Conservation (phyloP, 1,284 basidiomycete genomes). For the Marasmius oreades region DNA sequence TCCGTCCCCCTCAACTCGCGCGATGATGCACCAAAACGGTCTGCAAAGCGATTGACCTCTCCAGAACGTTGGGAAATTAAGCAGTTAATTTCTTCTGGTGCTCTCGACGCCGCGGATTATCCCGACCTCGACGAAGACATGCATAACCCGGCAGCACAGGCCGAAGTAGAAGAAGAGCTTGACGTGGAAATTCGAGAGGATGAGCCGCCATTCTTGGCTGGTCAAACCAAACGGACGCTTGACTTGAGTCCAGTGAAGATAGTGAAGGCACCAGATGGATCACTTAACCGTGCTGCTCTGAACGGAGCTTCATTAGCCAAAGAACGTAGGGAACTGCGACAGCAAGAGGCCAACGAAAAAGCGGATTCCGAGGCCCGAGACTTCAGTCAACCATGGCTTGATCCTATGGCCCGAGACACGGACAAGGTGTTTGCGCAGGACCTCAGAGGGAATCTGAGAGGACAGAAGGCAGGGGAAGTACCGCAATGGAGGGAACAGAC, state of each 20-base stretch:
- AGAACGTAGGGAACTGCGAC: constrained; percentile 90
- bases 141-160: constrained; percentile 69
- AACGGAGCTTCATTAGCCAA: constrained; percentile 92
- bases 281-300: constrained; percentile 92
- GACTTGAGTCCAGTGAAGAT: constrained; percentile 98
- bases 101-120: constrained; percentile 90
- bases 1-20: constrained; percentile 58
- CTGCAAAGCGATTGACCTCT: constrained; percentile 89
- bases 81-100: constrained; percentile 95
- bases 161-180: constrained; percentile 91
- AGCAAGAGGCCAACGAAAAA: constrained; percentile 92
- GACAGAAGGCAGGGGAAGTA: constrained; percentile 79
- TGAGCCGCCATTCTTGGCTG: constrained; percentile 94
- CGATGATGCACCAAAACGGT: constrained; percentile 56
- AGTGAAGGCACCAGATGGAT: constrained; percentile 92
- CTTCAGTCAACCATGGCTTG: constrained; percentile 94
- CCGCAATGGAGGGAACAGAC: constrained; percentile 92
- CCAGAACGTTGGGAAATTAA: constrained; percentile 99
- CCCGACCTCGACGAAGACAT: constrained; percentile 95
- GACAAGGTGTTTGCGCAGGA: constrained; percentile 96
- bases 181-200: constrained; percentile 98
- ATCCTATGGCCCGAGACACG: constrained; percentile 90
- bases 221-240: constrained; percentile 93
- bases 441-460: constrained; percentile 77
- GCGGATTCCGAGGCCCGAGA: constrained; percentile 93